Conservation (phyloP, 2,329 filamentous ascomycete genomes). For the Fusarium austroafricanum region DNA sequence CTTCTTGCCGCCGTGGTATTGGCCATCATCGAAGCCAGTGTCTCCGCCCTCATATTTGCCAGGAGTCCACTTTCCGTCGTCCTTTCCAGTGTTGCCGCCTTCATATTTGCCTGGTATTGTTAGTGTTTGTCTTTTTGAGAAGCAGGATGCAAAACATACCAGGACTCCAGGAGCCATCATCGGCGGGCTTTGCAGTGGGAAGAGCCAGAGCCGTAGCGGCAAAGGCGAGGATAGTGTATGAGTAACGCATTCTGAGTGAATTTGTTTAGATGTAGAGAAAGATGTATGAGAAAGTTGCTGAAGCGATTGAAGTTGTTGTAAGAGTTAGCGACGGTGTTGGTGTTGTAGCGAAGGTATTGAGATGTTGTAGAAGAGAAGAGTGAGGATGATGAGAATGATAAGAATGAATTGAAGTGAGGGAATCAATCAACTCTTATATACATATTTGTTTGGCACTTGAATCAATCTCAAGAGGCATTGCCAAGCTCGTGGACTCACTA, state of each 20-base stretch:
- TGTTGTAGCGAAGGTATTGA: constrained; percentile 8
- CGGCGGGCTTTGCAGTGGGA: constrained; percentile 31
- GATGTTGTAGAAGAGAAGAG: constrained; percentile 10
- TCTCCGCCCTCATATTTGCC: constrained; percentile 26
- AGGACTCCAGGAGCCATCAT: constrained; percentile 29
- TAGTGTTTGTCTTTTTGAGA: rapidly evolving
- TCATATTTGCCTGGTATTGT: constrained; percentile 23
- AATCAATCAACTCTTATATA: constrained; percentile 21
- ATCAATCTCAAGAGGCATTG: neutral
- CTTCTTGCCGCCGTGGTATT: constrained; percentile 8
- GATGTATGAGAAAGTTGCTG: neutral
- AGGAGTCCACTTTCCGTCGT: constrained; percentile 24
- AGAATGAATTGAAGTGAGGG: neutral
- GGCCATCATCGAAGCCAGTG: constrained; percentile 9
- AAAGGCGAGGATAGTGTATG: constrained; percentile 37
- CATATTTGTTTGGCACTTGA: neutral
- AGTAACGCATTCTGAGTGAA: constrained; percentile 36
- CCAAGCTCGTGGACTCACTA: neutral
- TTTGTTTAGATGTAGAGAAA: neutral
- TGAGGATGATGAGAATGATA: constrained; percentile 20
- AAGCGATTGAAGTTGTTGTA: neutral
- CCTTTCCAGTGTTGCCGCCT: neutral
- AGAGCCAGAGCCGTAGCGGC: constrained; percentile 40
- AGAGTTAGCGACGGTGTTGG: neutral
- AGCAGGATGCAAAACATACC: neutral